These are phyloP conservation scores for Tylopilus sp. DNA, from an alignment of 768 basidiomycete genomes.

Conservation along the genomic window DNA sequence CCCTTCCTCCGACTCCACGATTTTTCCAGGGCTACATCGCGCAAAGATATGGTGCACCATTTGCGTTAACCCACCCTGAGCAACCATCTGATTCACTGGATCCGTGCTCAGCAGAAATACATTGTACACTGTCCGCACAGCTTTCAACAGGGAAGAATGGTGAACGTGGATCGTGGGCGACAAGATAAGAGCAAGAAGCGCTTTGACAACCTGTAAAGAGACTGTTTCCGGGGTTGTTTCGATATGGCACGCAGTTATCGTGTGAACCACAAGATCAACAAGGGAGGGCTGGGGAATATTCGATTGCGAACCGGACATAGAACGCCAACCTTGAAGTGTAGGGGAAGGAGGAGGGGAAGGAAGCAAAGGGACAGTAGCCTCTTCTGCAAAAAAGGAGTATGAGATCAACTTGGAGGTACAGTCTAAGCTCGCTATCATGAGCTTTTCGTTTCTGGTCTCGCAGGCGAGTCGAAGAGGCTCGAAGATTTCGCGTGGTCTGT, in stretches of 20 bases:
- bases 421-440: conserved; percentile 95
- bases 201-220: conserved; percentile 95
- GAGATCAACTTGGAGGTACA: conserved; percentile 97
- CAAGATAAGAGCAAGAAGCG: conserved; percentile 82
- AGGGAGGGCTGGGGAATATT: conserved; percentile 64
- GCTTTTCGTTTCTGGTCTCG: conserved; percentile 89
- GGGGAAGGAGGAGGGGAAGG: conserved; percentile 82
- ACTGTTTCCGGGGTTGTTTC: conserved; percentile 88
- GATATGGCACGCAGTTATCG: conserved; percentile 88
- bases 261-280: conserved; percentile 91
- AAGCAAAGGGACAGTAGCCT: conserved; percentile 40
- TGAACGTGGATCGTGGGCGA: conserved; percentile 87
- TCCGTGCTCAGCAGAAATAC: conserved; percentile 90
- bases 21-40: conserved; percentile 52
- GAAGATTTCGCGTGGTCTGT: conserved; percentile 83
- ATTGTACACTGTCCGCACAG: conserved; percentile 97
- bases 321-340: conserved; percentile 38
- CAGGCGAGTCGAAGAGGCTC: conserved; percentile 96
- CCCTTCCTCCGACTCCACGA: conserved; percentile 16
- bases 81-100: conserved; percentile 94
- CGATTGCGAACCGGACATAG: conserved; percentile 45
- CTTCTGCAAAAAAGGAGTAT: conserved; percentile 92
- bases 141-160: conserved; percentile 93
- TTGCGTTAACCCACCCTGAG: conserved; percentile 95
- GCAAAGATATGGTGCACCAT: conserved; percentile 98